Evolutionary conservation across 345 rosid genomes (phyloP).

Genomic region (Orychophragmus violaceus): DNA sequence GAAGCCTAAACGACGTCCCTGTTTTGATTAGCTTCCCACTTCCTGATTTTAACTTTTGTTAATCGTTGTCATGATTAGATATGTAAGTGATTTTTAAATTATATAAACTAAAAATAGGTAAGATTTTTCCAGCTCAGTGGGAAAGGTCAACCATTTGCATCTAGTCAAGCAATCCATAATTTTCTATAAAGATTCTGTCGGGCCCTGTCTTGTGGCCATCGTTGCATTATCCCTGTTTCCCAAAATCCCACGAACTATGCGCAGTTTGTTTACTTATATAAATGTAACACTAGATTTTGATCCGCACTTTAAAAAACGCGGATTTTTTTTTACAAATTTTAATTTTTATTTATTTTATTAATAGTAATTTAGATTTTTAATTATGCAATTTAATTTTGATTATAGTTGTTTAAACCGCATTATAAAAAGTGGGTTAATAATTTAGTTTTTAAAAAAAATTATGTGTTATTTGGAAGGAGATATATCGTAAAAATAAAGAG

Average conservation of each 20-base stretch:
- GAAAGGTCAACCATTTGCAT: slow-evolving; percentile 25
- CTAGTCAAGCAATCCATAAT: slow-evolving; percentile 6
- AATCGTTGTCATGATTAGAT: slow-evolving; percentile 26
- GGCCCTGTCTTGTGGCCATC: slow-evolving; percentile 25
- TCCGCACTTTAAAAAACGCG: no score
- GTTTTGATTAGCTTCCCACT: slow-evolving; percentile 17
- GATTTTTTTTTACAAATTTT: no score
- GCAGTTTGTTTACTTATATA: slow-evolving; percentile 1
- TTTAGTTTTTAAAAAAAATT: no score
- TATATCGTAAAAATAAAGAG: no score
- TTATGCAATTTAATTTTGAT: no score
- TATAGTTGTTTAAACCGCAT: no score
- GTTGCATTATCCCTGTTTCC: slow-evolving; percentile 15
- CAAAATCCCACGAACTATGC: slow-evolving; percentile 18
- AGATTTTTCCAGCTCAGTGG: slow-evolving; percentile 29
- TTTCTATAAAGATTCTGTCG: slow-evolving; percentile 22
- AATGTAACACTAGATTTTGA: no score
- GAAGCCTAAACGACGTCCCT: slow-evolving; percentile 15
- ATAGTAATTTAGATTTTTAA: no score
- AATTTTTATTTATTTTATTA: no score
- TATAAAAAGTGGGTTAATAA: no score
- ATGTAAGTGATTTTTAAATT: neutral
- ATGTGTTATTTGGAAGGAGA: no score
- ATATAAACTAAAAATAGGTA: neutral
- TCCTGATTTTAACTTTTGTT: slow-evolving; percentile 1